phyloP scores from a whole-genome alignment of 495 filamentous ascomycete genomes.

The Penicillium ochrochloron region DNA sequence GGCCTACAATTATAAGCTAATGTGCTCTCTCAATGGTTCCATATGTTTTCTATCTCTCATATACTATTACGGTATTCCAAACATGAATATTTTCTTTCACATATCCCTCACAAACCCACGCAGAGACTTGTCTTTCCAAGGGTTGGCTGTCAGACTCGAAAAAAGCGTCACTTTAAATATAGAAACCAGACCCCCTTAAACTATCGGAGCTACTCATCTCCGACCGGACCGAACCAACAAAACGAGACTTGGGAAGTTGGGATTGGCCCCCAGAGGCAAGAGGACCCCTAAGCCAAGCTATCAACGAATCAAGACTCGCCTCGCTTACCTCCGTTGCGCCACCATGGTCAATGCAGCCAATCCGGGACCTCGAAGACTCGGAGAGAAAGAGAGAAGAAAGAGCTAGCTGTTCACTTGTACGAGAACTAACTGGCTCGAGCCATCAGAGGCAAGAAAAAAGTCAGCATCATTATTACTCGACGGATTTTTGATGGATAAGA shows the following conservation, averaged over 20 bases:
- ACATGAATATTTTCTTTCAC: not conserved
- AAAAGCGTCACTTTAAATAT: not conserved
- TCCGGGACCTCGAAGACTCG: not conserved
- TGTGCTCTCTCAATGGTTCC: too few species aligned
- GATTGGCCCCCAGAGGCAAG: not conserved
- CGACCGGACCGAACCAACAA: conserved; percentile 3
- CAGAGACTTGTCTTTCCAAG: not conserved
- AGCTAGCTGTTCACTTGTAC: not conserved
- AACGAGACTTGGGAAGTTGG: not conserved
- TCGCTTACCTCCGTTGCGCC: conserved; percentile 2
- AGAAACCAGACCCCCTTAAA: not conserved
- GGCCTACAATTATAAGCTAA: too few species aligned
- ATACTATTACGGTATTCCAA: not conserved
- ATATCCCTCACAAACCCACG: not conserved
- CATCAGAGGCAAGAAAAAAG: not conserved
- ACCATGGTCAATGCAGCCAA: not conserved
- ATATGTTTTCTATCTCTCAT: too few species aligned
- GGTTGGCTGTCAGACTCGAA: not conserved
- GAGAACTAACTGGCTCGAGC: not conserved
- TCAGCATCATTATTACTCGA: not conserved
- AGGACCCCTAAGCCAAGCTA: too few species aligned
- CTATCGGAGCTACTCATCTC: conserved; percentile 2
- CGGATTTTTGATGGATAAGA: not conserved
- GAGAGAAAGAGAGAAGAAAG: not conserved
- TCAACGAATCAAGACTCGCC: not conserved